These are phyloP conservation scores for Rhodotorula sp. DNA, from an alignment of 1,284 basidiomycete species.

Conservation along the genomic window DNA sequence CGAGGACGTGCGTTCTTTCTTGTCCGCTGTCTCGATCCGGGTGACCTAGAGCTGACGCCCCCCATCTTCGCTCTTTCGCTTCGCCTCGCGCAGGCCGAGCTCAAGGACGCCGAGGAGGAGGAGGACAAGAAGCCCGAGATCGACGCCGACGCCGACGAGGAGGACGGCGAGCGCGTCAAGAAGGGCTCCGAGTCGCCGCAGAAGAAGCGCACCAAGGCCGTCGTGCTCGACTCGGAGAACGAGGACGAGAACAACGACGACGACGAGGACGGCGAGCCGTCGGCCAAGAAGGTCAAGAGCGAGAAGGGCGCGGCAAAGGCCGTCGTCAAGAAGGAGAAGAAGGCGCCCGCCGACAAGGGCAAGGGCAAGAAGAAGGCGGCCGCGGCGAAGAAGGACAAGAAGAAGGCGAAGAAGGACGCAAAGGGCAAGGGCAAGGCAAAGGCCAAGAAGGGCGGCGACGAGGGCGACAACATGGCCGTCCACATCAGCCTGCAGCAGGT, in stretches of 20 bases:
- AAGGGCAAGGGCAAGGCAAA: slow-evolving; percentile 64
- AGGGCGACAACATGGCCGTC: slow-evolving; percentile 57
- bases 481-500: slow-evolving; percentile 73
- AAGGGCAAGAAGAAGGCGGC: slow-evolving; percentile 33
- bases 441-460: slow-evolving; percentile 46
- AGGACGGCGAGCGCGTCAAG: slow-evolving; percentile 46
- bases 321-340: slow-evolving; percentile 35
- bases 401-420: slow-evolving; percentile 42
- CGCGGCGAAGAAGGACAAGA: not conserved
- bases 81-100: slow-evolving; percentile 18
- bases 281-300: slow-evolving; percentile 22
- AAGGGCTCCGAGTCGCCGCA: slow-evolving; percentile 9
- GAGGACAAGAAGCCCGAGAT: slow-evolving; percentile 55
- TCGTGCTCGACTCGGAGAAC: slow-evolving; percentile 35
- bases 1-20: slow-evolving; percentile 29
- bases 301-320: slow-evolving; percentile 35
- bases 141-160: slow-evolving; percentile 15
- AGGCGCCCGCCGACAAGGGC: slow-evolving; percentile 16
- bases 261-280: slow-evolving; percentile 43
- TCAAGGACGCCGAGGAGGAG: slow-evolving; percentile 49
- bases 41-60: not conserved
- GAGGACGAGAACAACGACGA: slow-evolving; percentile 46
- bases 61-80: not conserved
- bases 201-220: slow-evolving; percentile 25
- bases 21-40: too few species aligned